These are phyloP conservation scores for Spathaspora gorwiae DNA, from an alignment of 805 yeast species.

Conservation along the genomic window DNA sequence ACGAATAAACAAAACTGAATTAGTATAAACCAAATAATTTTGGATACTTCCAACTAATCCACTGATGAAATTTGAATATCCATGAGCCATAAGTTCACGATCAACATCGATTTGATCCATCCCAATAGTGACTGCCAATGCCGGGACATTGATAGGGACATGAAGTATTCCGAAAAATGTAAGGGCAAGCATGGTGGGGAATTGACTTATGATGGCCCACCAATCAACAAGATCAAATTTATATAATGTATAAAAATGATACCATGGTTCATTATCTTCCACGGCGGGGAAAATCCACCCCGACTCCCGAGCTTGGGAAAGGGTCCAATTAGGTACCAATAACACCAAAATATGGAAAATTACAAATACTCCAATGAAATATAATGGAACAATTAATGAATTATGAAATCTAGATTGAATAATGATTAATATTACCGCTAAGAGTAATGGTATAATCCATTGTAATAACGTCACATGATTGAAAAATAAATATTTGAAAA, in stretches of 20 bases:
- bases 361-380: conserved; percentile 66
- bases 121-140: conserved; percentile 84
- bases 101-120: conserved; percentile 88
- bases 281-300: conserved; percentile 87
- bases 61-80: conserved; percentile 79
- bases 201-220: conserved; percentile 57
- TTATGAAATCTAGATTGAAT: conserved; percentile 54
- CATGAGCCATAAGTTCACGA: conserved; percentile 91
- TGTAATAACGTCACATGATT: conserved; percentile 25
- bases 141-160: conserved; percentile 97
- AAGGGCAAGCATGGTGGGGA: conserved; percentile 93
- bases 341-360: conserved; percentile 66
- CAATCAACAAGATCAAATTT: conserved; percentile 71
- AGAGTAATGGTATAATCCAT: conserved; percentile 66
- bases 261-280: conserved; percentile 78
- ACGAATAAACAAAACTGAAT: conserved; percentile 82
- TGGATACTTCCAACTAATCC: conserved; percentile 87
- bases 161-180: conserved; percentile 94
- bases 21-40: conserved; percentile 91
- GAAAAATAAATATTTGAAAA: conserved; percentile 49
- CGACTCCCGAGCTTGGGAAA: conserved; percentile 55
- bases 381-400: conserved; percentile 75
- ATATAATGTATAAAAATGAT: conserved; percentile 71
- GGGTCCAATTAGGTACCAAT: conserved; percentile 59
- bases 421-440: conserved; percentile 58